Base-by-base conservation (phyloP, 192 early-diverging fungal genomes). In the Umbelopsis sp. region DNA sequence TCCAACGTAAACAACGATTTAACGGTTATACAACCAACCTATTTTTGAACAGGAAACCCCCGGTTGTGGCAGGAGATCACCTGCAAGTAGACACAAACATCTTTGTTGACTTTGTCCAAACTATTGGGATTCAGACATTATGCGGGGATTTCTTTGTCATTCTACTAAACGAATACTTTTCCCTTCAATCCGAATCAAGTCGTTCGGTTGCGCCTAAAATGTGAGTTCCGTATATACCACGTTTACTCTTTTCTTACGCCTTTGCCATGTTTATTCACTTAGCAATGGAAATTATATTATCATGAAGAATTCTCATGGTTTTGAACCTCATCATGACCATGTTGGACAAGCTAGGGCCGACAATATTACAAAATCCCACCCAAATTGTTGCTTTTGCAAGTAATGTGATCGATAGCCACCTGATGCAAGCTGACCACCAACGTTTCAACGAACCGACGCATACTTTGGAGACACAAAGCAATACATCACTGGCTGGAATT, bases 361-460 rank as follows among this genome's bases (percentile, higher is more conserved):
- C 79, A 3, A 92, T 95, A 43, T 66, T 96, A 47, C 81, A 86
- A 66, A 90, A 90, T 31, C 91, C 92, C 36, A 82, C 82, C 0
- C 92, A 96, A 75, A 87, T 96, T 25, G 81, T 96, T 69, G 83
- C 84, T 6, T 87, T 92, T 81, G 88, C 86, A 17, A 84, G 87
- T 36, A 87, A 85, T 62, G 83, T 90, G 21, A 67, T 92, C 16
- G 89, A 91, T 71, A 79, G 82, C 38, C 80, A 81, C 45, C 68
- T 81, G 70, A 72, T 77, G 17, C 52, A 68, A 36, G 29, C 36
- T 21, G 52, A 47, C 11, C 20, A 38, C 22, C 24, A 32, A 70
- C 6, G 26, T 25, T 25, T 26, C 9, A 3, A 21, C 9, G 47
- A 62, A 66, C 3, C 9, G 66, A 11, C 5, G 12, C 38, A 6